A percentile compares a stretch with the other conserved stretches of the same genome.
Conservation (phyloP, 441 rosid genomes). For the Metrosideros polymorpha region DNA sequence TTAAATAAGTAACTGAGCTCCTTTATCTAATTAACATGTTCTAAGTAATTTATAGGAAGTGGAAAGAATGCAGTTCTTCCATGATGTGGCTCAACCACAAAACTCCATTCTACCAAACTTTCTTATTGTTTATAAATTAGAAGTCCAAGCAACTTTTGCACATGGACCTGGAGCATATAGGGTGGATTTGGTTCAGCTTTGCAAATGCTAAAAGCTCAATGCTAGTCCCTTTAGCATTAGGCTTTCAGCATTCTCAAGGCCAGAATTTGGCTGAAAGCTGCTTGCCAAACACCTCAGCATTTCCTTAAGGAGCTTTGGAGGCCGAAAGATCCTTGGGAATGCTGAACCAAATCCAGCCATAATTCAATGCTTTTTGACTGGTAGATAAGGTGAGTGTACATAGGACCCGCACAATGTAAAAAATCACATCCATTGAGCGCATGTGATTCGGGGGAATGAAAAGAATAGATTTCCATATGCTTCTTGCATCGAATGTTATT, state of each 20-base stretch:
- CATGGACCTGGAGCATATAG: background rate
- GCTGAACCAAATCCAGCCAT: too few relatives aligned
- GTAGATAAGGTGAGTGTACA: background rate
- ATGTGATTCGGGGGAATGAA: background rate
- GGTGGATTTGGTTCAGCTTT: too few relatives aligned
- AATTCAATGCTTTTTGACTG: fast-evolving
- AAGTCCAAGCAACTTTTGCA: background rate
- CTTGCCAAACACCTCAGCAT: too few relatives aligned
- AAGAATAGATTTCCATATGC: background rate
- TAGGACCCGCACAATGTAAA: background rate
- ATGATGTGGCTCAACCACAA: background rate
- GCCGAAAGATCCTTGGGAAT: too few relatives aligned
- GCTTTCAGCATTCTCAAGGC: too few relatives aligned
- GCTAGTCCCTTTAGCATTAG: too few relatives aligned
- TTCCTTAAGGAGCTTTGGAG: too few relatives aligned
- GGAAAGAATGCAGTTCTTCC: background rate
- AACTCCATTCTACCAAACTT: background rate
- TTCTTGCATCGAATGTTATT: background rate
- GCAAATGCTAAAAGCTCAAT: too few relatives aligned
- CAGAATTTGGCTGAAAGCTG: too few relatives aligned
- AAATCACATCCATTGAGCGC: background rate
- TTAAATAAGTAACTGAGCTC: too few relatives aligned
- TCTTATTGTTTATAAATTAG: background rate
- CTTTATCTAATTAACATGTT: too few relatives aligned
- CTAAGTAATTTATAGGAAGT: background rate